Conservation (phyloP, 257 asterid genomes). For the Solanum paucissectum region DNA sequence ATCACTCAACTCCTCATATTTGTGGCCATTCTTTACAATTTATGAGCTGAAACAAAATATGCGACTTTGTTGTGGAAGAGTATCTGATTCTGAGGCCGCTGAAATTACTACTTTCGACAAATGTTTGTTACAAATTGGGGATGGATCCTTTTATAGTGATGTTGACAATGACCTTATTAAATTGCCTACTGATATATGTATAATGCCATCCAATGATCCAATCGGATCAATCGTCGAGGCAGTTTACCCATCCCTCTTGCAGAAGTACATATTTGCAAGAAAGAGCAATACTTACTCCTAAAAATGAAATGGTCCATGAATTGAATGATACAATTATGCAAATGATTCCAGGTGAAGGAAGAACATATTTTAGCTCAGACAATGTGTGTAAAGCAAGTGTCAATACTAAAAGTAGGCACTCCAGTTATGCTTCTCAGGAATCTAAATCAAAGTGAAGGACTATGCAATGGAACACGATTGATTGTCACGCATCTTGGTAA, state of each 20-base stretch:
- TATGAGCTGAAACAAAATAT: background rate
- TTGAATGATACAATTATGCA: background rate
- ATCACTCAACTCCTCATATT: background rate
- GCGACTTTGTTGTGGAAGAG: background rate
- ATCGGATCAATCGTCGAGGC: background rate
- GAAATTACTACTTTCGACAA: background rate
- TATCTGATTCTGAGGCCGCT: background rate
- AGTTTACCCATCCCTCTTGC: background rate
- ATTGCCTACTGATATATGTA: background rate
- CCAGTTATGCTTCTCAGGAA: too few species aligned
- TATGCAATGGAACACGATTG: background rate
- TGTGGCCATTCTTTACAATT: background rate
- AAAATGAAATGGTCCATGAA: background rate
- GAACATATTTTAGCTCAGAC: background rate
- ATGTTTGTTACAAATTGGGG: background rate
- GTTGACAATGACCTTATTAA: background rate
- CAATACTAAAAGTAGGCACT: background rate
- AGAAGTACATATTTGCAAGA: background rate
- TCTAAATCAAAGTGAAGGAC: background rate
- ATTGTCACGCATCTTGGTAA: background rate
- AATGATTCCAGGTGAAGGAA: background rate
- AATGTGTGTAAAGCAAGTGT: background rate
- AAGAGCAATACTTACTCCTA: background rate
- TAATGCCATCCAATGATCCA: background rate
- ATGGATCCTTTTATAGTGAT: background rate